A percentile compares a stretch with the other conserved stretches of the same genome.
These are phyloP conservation scores for Phylloporus sp. DNA, from an alignment of 768 basidiomycete species.

Conservation along the genomic window DNA sequence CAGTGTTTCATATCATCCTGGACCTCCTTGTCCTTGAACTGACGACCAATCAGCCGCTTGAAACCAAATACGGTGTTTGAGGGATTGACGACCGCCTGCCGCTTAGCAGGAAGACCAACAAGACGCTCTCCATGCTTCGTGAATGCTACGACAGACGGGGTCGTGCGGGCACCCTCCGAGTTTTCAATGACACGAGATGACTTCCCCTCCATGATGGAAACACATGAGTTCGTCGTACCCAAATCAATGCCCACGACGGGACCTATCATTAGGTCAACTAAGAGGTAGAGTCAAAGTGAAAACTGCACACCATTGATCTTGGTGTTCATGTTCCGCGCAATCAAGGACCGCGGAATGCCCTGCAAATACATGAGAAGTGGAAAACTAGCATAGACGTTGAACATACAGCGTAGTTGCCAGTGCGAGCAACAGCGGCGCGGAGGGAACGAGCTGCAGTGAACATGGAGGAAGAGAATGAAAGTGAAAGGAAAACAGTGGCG, in stretches of 20 bases:
- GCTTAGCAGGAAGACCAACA: constrained; percentile 93
- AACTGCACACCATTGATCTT: constrained; percentile 75
- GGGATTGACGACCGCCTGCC: constrained; percentile 95
- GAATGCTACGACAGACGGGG: constrained; percentile 98
- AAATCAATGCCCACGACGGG: constrained; percentile 97
- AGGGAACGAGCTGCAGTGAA: constrained; percentile 65
- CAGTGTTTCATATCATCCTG: constrained; percentile 86
- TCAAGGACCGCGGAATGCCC: constrained; percentile 66
- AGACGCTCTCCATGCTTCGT: constrained; percentile 97
- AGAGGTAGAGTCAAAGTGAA: neutral
- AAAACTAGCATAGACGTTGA: neutral
- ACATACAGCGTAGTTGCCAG: constrained; percentile 62
- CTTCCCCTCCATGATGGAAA: constrained; percentile 94
- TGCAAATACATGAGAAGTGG: constrained; percentile 22
- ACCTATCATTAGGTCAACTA: constrained; percentile 37
- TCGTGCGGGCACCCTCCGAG: constrained; percentile 95
- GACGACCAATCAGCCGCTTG: constrained; percentile 92
- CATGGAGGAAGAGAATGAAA: constrained; percentile 57
- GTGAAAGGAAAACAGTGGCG: constrained; percentile 30
- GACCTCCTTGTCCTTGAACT: constrained; percentile 91
- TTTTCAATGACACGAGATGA: constrained; percentile 95
- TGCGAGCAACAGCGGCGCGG: constrained; percentile 54
- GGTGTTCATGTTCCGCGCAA: constrained; percentile 92
- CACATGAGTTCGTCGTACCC: constrained; percentile 90
- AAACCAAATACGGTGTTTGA: constrained; percentile 91